Conservation (phyloP, 257 asterid species). For the Fraxinus anomala region DNA sequence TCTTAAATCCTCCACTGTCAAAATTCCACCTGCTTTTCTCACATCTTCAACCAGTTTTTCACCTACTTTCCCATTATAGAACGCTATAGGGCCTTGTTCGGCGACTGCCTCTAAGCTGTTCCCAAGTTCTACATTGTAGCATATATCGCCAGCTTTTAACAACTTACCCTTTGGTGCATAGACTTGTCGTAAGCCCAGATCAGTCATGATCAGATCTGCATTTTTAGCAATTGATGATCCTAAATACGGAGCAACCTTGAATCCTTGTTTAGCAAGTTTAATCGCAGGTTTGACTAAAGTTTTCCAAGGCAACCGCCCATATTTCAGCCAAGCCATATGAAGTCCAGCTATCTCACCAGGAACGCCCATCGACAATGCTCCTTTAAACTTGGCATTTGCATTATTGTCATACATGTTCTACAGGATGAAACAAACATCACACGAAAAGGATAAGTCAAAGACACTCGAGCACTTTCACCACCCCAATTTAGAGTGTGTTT, state of each 20-base stretch:
- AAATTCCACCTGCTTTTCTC: conserved; percentile 69
- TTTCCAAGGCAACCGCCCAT: conserved; percentile 81
- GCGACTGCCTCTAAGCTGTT: conserved; percentile 65
- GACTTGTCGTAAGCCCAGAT: conserved; percentile 64
- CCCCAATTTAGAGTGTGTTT: neutral
- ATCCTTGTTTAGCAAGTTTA: conserved; percentile 82
- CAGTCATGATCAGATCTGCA: conserved; percentile 41
- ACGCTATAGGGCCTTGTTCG: conserved; percentile 70
- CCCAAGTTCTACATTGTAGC: conserved; percentile 83
- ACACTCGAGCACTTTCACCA: neutral
- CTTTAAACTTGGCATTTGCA: conserved; percentile 43
- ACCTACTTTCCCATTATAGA: conserved; percentile 73
- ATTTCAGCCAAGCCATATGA: conserved; percentile 67
- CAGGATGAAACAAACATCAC: conserved; percentile 22
- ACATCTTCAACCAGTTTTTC: conserved; percentile 65
- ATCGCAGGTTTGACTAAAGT: conserved; percentile 68
- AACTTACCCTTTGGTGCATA: conserved; percentile 73
- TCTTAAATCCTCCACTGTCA: conserved; percentile 83
- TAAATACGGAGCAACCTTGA: conserved; percentile 57
- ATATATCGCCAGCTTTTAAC: conserved; percentile 65
- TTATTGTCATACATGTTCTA: conserved; percentile 80
- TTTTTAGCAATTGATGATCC: conserved; percentile 39
- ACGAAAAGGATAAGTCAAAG: neutral
- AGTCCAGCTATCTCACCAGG: conserved; percentile 99
- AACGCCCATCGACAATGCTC: conserved; percentile 79